phyloP scores from a whole-genome alignment of 179 eudicot genomes.

The Silene coronaria region DNA sequence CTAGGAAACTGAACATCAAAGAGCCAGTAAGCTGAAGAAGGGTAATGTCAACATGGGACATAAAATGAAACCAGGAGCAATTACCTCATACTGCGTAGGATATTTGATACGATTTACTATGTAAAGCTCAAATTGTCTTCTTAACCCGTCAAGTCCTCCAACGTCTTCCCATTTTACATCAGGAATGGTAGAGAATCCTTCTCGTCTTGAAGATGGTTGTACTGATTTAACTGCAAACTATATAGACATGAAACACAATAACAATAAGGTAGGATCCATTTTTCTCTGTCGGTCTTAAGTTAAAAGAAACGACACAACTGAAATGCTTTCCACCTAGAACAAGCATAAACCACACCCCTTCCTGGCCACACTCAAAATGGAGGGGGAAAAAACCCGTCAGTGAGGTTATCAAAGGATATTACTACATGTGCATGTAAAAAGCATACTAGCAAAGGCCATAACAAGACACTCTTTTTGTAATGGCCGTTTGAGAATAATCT shows the following conservation, averaged over 20 bases:
- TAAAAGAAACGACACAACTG: conserved; percentile 3
- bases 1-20: background rate
- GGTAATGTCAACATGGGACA: background rate
- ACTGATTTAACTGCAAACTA: conserved; percentile 70
- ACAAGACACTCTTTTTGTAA: no score
- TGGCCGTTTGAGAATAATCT: no score
- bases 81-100: conserved; percentile 65
- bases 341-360: background rate
- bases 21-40: background rate
- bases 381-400: background rate
- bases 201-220: conserved; percentile 85
- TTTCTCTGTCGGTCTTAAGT: background rate
- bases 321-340: background rate
- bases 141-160: conserved; percentile 63
- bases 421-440: no score
- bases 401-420: background rate
- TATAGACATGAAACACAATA: conserved; percentile 16
- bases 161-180: conserved; percentile 87
- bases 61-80: background rate
- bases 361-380: background rate
- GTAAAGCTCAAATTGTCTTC: conserved; percentile 58
- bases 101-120: conserved; percentile 58
- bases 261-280: background rate
- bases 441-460: no score
- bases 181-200: conserved; percentile 77